Evolutionary conservation across 805 yeast genomes (phyloP).

Genomic region (Teunomyces atbi): DNA sequence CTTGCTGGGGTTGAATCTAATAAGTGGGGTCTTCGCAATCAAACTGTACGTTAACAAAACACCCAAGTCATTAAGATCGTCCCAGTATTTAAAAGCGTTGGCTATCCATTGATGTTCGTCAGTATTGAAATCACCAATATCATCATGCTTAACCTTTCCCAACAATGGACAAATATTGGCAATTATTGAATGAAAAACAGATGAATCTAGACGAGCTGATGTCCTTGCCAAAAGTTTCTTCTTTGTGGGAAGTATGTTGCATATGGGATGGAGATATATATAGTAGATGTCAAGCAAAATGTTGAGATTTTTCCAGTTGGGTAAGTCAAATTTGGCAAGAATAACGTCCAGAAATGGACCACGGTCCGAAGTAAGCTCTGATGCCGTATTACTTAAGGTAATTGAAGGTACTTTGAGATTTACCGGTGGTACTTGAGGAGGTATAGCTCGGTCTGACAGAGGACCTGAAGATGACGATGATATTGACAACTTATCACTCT

Average conservation of each 20-base stretch:
- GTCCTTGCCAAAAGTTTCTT: constrained; percentile 17
- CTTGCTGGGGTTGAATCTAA: constrained; percentile 10
- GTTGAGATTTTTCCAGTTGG: constrained; percentile 18
- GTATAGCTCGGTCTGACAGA: background rate
- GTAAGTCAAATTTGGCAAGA: constrained; percentile 21
- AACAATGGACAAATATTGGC: constrained; percentile 18
- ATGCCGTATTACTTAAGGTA: background rate
- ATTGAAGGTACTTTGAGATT: background rate
- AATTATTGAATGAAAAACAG: constrained; percentile 26
- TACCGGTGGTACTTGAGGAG: background rate
- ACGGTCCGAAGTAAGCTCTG: background rate
- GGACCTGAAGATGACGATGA: background rate
- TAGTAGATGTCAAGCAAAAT: constrained; percentile 23
- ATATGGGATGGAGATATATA: constrained; percentile 18
- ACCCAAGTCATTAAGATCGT: constrained; percentile 26
- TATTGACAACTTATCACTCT: background rate
- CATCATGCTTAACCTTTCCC: constrained; percentile 8
- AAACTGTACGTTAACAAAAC: constrained; percentile 22
- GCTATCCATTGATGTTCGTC: constrained; percentile 23
- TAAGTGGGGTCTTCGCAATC: constrained; percentile 12
- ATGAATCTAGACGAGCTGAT: constrained; percentile 19
- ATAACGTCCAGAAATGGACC: constrained; percentile 10
- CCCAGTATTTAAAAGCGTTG: constrained; percentile 20
- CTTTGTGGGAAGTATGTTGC: constrained; percentile 21
- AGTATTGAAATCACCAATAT: background rate